Conservation (phyloP, 257 asterid genomes). For the Voacanga thouarsii region DNA sequence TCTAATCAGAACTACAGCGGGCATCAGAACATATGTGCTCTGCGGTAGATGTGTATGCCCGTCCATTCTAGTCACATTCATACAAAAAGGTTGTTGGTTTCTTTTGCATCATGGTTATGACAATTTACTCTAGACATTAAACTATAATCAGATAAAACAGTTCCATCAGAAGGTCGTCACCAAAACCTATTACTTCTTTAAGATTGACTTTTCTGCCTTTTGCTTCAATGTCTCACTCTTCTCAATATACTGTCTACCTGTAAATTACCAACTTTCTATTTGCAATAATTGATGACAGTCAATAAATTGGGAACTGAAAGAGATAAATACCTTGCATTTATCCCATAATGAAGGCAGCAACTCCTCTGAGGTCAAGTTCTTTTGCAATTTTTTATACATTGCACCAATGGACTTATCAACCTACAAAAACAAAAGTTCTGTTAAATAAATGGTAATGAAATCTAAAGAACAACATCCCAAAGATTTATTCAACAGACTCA, state of each 20-base stretch:
- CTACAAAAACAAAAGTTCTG: conserved; percentile 32
- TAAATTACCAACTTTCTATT: background rate
- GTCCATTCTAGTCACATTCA: no score
- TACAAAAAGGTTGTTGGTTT: background rate
- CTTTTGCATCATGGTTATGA: background rate
- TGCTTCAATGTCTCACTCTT: conserved; percentile 5
- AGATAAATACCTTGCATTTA: conserved; percentile 76
- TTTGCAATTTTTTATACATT: conserved; percentile 91
- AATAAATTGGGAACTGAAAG: background rate
- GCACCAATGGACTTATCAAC: conserved; percentile 78
- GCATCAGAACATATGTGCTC: background rate
- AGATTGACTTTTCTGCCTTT: background rate
- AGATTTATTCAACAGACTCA: conserved; percentile 26
- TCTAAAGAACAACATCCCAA: conserved; percentile 10
- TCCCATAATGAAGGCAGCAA: conserved; percentile 97
- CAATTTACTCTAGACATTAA: background rate
- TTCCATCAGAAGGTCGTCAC: background rate
- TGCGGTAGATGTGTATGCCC: background rate
- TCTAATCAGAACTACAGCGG: conserved; percentile 2
- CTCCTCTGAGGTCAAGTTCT: conserved; percentile 82
- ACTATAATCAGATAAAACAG: background rate
- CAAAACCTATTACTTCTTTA: background rate
- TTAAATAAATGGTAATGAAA: conserved; percentile 19
- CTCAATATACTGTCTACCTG: background rate
- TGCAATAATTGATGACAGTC: background rate